Conservation (phyloP, 805 yeast genomes). For the Komagataella kurtzmanii region DNA sequence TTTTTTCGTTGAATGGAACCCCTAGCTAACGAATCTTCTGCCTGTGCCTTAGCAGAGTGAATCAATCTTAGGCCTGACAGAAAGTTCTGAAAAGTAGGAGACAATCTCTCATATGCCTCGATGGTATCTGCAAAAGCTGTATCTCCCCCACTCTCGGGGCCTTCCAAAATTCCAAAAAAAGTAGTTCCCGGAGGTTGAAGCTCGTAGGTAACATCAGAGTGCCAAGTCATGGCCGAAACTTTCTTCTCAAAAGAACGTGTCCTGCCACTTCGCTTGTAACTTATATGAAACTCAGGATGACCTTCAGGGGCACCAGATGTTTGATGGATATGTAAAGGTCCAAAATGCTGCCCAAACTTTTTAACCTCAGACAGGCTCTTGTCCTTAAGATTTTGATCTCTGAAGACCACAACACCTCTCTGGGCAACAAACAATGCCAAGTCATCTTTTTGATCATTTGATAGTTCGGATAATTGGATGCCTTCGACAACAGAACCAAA, state of each 20-base stretch:
- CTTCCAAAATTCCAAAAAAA: slow-evolving; percentile 32
- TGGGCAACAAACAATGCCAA: slow-evolving; percentile 32
- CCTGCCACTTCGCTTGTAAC: slow-evolving; percentile 22
- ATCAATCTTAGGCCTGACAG: slow-evolving; percentile 49
- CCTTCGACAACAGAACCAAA: slow-evolving; percentile 27
- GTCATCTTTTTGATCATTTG: slow-evolving; percentile 29
- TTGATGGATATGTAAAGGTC: slow-evolving; percentile 33
- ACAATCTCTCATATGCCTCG: slow-evolving; percentile 61
- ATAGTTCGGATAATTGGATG: slow-evolving; percentile 26
- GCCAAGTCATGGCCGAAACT: slow-evolving; percentile 27
- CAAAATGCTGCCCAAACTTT: slow-evolving; percentile 29
- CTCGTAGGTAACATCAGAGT: slow-evolving; percentile 49
- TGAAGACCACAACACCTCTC: slow-evolving; percentile 31
- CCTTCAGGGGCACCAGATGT: slow-evolving; percentile 35
- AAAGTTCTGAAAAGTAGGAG: slow-evolving; percentile 48
- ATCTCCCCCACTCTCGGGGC: slow-evolving; percentile 35
- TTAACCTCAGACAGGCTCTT: slow-evolving; percentile 27
- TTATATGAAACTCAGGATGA: slow-evolving; percentile 26
- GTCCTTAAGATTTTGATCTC: slow-evolving; percentile 27
- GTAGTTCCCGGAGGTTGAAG: slow-evolving; percentile 49
- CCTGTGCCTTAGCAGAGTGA: slow-evolving; percentile 65
- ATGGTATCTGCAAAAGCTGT: slow-evolving; percentile 63
- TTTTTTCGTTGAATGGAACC: slow-evolving; percentile 62
- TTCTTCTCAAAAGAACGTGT: slow-evolving; percentile 11
- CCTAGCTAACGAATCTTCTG: slow-evolving; percentile 32